Conservation (phyloP, 2,329 filamentous ascomycete species). For the Botrytis porri region DNA sequence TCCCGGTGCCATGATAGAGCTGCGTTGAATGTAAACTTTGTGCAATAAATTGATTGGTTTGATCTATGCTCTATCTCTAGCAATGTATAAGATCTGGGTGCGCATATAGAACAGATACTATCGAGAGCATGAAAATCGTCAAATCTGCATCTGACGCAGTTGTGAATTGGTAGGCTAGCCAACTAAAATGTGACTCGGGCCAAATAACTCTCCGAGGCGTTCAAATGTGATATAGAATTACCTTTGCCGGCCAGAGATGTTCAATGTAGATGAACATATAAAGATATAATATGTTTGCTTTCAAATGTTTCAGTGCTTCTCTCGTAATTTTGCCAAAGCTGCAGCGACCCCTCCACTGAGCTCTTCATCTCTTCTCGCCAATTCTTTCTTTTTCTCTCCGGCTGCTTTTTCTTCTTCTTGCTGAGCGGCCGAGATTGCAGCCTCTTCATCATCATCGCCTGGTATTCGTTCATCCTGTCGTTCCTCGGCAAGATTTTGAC, state of each 20-base stretch:
- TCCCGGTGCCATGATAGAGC: background rate
- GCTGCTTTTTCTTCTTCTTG: slow-evolving; percentile 41
- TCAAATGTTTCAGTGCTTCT: slow-evolving; percentile 5
- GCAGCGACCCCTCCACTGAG: slow-evolving; percentile 58
- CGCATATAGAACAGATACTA: background rate
- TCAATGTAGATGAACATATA: background rate
- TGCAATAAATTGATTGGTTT: background rate
- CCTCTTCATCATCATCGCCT: slow-evolving; percentile 47
- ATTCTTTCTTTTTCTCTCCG: slow-evolving; percentile 34
- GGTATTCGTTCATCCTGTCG: slow-evolving; percentile 43
- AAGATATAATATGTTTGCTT: background rate
- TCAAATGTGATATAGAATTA: background rate
- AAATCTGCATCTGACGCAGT: background rate
- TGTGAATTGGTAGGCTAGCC: background rate
- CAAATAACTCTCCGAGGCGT: background rate
- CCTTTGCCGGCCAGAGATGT: background rate
- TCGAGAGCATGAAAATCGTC: background rate
- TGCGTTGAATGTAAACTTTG: background rate
- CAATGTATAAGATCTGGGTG: background rate
- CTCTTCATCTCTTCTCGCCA: slow-evolving; percentile 41
- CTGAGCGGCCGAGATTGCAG: slow-evolving; percentile 48
- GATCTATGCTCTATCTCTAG: background rate
- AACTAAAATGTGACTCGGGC: background rate
- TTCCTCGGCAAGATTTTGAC: slow-evolving; percentile 13
- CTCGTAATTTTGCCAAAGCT: slow-evolving; percentile 54